Evolutionary conservation across 1,284 basidiomycete genomes (phyloP), one percentile per base, ranked within the genome.

Genomic region (Ganoderma sp.): DNA sequence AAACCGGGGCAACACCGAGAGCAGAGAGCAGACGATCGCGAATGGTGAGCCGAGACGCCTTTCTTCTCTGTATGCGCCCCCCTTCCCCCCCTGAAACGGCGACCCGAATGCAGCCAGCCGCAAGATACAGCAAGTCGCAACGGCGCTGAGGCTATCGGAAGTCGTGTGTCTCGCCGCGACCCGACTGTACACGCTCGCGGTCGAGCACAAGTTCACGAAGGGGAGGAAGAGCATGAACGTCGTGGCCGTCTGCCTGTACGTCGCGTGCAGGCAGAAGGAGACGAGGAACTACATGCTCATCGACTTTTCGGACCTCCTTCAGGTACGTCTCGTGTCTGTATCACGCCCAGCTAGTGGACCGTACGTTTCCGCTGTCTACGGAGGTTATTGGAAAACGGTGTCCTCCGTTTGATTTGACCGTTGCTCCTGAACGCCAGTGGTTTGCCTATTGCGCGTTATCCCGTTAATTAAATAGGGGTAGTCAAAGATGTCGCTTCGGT

Each of bases 211-310:
- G 75, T 98, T 98, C 78, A 96, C 94, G 14, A 95, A 95, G 78
- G 98, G 98, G 2, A 88, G 98, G 43, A 92, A 93, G 76, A 94
- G 93, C 73, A 87, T 96, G 78, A 97, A 98, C 75, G 95, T 99
- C 67, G 91, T 97, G 37, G 97, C 97, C 0, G 93, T 96, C 60
- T 99, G 98, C 79, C 85, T 99, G 62, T 99, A 99, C 78, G 90
- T 98, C 62, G 95, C 96, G 8, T 98, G 96, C 77, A 83, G 98
- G 67, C 91, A 96, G 80, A 94, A 94, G 75, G 95, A 97, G 80
- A 95, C 92, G 0, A 84, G 92, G 50, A 92, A 90, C 69, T 95
- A 97, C 78, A 99, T 99, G 98, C 89, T 99, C 45, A 99, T 99
- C 73, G 98, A 99, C 81, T 99, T 99, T 78, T 94, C 93, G 17